These are phyloP conservation scores for Waitea zeae DNA, from an alignment of 1,284 basidiomycete genomes.

Conservation along the genomic window DNA sequence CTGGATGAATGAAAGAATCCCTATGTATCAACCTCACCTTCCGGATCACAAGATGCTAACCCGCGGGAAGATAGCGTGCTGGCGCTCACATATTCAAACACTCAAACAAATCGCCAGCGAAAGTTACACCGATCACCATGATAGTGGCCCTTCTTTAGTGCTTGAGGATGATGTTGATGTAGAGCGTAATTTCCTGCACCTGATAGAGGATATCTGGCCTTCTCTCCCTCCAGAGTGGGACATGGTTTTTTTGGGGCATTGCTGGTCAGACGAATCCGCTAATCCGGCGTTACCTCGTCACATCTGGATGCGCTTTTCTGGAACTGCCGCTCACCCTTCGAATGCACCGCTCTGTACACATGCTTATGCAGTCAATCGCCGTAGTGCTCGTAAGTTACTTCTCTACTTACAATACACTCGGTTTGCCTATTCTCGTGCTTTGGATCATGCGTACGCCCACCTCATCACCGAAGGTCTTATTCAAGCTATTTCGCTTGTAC, in stretches of 20 bases:
- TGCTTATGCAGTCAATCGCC: conserved; percentile 38
- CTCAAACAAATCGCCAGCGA: not conserved
- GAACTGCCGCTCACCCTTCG: conserved; percentile 29
- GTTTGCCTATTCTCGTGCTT: conserved; percentile 61
- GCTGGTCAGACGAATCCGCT: conserved; percentile 48
- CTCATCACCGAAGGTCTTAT: conserved; percentile 29
- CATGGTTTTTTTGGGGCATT: conserved; percentile 62
- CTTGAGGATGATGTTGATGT: conserved; percentile 72
- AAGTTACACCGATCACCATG: not conserved
- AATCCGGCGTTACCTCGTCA: conserved; percentile 14
- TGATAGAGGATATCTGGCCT: conserved; percentile 34
- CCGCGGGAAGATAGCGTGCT: no score
- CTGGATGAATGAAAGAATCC: no score
- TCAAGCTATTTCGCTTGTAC: not conserved
- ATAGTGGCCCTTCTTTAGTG: conserved; percentile 22
- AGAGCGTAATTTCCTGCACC: conserved; percentile 41
- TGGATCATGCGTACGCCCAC: conserved; percentile 61
- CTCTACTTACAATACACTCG: conserved; percentile 36
- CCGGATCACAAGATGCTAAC: no score
- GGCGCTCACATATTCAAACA: not conserved
- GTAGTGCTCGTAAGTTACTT: conserved; percentile 35
- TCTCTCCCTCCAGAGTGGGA: conserved; percentile 53
- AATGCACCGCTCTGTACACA: conserved; percentile 49
- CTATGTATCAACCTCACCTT: no score
- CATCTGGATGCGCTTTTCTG: not conserved